Evolutionary conservation across 2,329 filamentous ascomycete species (phyloP), one percentile per base, ranked within the genome.

Genomic region (Hortaea werneckii): DNA sequence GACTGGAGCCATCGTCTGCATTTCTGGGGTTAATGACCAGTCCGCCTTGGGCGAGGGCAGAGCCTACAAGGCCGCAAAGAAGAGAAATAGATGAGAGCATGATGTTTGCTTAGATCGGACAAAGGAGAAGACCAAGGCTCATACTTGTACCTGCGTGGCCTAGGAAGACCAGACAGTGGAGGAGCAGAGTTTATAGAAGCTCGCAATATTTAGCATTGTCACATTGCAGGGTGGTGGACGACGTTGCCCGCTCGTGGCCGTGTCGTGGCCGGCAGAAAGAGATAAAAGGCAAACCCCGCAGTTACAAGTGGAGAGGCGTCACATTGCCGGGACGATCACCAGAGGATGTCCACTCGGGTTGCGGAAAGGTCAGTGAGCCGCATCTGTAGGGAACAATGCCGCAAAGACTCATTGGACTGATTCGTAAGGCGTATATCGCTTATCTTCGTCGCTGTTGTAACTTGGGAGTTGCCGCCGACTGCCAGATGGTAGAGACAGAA

Each of bases 11-110:
- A 45, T 53, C 39, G 27, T 54, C 52, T 20, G 48, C 52, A 45
- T 59, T 57, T 37, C 59, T 60, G 2, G 59, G 59, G 43, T 61
- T 58, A 45, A 62, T 46, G 2, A 59, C 54, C 1, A 61, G 49
- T 12, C 52, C 54, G 29, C 56, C 54, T 50, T 58, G 57, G 7
- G 43, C 51, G 20, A 55, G 27, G 40, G 50, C 29, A 46, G 29
- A 9, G 52, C 47, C 40, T 51, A 29, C 3, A 54, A 37, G 45
- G 46, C 46, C 10, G 51, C 34, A 8, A 54, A 20, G 20, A 43
- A 29, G 12, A 26, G 30, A 35, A 27, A 20, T 20, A 20, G 20
- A 20, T 20, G 20, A 12, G 10, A 12, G 7, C 10, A 40, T 12
- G 9, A 26, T 29, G 20, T 26, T 35, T 35, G 32, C 9, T 35